Percentiles rank a stretch among this genome's conserved stretches.
phyloP scores from a whole-genome alignment of 202 grass and related monocot species.

The Carex arenaria region DNA sequence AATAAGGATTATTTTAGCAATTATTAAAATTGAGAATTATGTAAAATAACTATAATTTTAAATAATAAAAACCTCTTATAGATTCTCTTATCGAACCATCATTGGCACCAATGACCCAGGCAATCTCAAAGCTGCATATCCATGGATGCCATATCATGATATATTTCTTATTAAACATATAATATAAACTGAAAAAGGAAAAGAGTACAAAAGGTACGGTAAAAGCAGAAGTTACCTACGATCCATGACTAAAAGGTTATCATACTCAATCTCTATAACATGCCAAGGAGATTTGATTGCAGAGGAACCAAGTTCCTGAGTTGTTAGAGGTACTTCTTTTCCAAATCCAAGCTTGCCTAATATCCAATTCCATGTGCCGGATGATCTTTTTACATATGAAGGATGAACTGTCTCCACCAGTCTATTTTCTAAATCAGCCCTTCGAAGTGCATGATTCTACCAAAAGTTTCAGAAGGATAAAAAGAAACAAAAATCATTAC shows the following conservation, averaged over 20 bases:
- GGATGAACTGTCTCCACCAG: conserved; percentile 72
- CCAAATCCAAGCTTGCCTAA: conserved; percentile 63
- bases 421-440: conserved; percentile 70
- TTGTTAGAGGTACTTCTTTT: conserved; percentile 38
- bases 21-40: conserved; percentile 21
- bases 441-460: conserved; percentile 65
- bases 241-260: conserved; percentile 57
- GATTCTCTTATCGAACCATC: conserved; percentile 45
- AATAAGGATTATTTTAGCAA: conserved; percentile 22
- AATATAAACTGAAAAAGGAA: not conserved
- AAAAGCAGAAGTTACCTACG: conserved; percentile 35
- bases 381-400: conserved; percentile 35
- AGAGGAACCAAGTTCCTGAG: conserved; percentile 37
- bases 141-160: conserved; percentile 13
- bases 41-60: conserved; percentile 2
- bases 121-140: conserved; percentile 52
- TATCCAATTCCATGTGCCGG: conserved; percentile 70
- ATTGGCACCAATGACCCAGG: conserved; percentile 52
- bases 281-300: conserved; percentile 60
- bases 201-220: not conserved
- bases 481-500: not conserved
- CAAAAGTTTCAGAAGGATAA: not conserved
- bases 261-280: conserved; percentile 53
- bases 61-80: conserved; percentile 48
- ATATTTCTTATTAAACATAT: not conserved